phyloP scores from a whole-genome alignment of 176 grass and related monocot genomes.

The Oryza punctata region DNA sequence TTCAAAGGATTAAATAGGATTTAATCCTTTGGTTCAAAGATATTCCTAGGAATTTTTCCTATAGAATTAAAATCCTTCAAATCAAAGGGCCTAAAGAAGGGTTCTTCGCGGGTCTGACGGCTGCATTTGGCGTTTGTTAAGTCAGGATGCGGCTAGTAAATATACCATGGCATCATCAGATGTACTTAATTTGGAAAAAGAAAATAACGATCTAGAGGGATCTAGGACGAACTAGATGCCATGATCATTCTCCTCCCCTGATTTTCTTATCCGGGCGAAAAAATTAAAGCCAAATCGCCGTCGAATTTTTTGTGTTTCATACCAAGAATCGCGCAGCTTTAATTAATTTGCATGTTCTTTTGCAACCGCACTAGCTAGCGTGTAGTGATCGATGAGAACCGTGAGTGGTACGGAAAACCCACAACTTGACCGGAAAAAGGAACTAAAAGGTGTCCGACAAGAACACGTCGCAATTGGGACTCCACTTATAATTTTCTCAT shows the following conservation, averaged over 20 bases:
- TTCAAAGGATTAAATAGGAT: too few relatives aligned
- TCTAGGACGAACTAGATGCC: constrained; percentile 18
- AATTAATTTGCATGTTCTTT: background rate
- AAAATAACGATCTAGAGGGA: background rate
- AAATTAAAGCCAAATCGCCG: background rate
- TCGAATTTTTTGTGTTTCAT: background rate
- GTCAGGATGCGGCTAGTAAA: background rate
- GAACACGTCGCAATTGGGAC: background rate
- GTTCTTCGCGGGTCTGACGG: background rate
- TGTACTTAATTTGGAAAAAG: constrained; percentile 5
- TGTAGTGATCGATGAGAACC: background rate
- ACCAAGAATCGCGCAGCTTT: background rate
- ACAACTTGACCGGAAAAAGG: constrained; percentile 1
- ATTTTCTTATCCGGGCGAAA: background rate
- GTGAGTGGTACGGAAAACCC: constrained; percentile 12
- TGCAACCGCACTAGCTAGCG: background rate
- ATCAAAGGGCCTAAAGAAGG: too few relatives aligned
- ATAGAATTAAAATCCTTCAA: too few relatives aligned
- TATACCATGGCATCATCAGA: background rate
- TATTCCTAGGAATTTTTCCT: too few relatives aligned
- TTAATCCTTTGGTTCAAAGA: too few relatives aligned
- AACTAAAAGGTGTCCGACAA: background rate
- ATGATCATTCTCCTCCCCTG: background rate
- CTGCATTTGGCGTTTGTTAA: background rate
- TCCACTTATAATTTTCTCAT: background rate